Percentiles rank a stretch among this genome's conserved stretches.
These are phyloP conservation scores for Naganishia sp. DNA, from an alignment of 1,284 basidiomycete genomes.

Conservation along the genomic window DNA sequence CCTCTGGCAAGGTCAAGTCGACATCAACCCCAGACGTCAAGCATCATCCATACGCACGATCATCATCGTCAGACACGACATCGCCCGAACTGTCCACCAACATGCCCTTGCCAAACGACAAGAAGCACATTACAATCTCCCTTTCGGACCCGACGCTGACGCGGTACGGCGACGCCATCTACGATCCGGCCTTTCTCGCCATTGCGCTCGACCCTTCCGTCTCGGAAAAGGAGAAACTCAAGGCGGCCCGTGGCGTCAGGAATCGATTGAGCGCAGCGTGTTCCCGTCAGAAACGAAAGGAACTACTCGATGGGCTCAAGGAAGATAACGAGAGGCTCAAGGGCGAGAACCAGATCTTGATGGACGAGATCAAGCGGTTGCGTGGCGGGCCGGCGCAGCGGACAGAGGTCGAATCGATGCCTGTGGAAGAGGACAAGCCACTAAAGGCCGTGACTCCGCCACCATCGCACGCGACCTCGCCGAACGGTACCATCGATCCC, in stretches of 20 bases:
- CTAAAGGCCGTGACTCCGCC: background rate
- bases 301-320: conserved; percentile 21
- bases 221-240: conserved; percentile 27
- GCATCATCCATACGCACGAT: conserved; percentile 17
- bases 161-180: conserved; percentile 25
- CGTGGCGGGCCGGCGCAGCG: background rate
- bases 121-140: conserved; percentile 27
- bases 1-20: conserved; percentile 3
- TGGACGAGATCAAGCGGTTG: conserved; percentile 4
- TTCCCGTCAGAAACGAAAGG: conserved; percentile 24
- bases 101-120: background rate
- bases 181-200: conserved; percentile 23
- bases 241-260: conserved; percentile 20
- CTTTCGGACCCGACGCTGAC: conserved; percentile 25
- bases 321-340: conserved; percentile 20
- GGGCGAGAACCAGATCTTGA: conserved; percentile 16
- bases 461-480: background rate
- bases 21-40: conserved; percentile 1
- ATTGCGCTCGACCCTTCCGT: conserved; percentile 25
- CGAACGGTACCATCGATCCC: conserved; percentile 14
- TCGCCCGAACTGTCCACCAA: background rate
- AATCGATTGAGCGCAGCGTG: conserved; percentile 28
- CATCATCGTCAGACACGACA: background rate
- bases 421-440: conserved; percentile 8
- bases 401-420: background rate